A percentile compares a stretch with the other conserved stretches of the same genome.
phyloP scores from a whole-genome alignment of 176 grass and related monocot species.

The Themeda triandra region DNA sequence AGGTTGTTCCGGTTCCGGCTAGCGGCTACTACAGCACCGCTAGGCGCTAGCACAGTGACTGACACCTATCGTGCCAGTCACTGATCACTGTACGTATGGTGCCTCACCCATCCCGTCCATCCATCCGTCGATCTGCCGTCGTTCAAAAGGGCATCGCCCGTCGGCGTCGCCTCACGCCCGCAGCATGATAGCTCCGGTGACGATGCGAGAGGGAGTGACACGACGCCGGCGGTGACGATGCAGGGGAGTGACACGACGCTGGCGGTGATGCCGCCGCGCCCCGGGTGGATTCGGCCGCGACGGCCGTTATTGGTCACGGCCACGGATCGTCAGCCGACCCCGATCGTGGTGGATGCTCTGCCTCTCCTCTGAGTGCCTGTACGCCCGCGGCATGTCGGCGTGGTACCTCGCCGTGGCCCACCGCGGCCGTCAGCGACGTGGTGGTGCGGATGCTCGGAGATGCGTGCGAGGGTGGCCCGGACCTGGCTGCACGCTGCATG shows the following conservation, averaged over 20 bases:
- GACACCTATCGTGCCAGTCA: too few species aligned
- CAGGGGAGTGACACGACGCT: not conserved
- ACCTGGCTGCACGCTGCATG: too few species aligned
- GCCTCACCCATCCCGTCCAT: not conserved
- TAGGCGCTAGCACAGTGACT: too few species aligned
- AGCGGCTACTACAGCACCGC: too few species aligned
- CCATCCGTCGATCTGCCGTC: not conserved
- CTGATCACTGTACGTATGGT: too few species aligned
- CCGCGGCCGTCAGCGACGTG: not conserved
- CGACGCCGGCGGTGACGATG: too few species aligned
- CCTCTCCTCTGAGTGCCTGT: not conserved
- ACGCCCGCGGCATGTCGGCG: constrained; percentile 13
- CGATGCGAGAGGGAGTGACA: not conserved
- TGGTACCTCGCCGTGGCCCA: not conserved
- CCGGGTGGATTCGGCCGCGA: not conserved
- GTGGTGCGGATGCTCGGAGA: too few species aligned
- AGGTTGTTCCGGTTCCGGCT: not conserved
- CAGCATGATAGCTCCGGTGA: not conserved
- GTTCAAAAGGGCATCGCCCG: too few species aligned
- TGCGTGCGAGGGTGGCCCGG: too few species aligned
- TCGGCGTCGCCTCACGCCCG: not conserved
- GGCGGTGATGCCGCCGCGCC: too few species aligned
- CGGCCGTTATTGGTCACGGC: not conserved
- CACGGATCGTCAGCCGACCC: not conserved
- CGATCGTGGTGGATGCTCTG: not conserved